These are phyloP conservation scores for Neurospora crassa DNA, from an alignment of 2,329 filamentous ascomycete genomes.

Conservation along the genomic window DNA sequence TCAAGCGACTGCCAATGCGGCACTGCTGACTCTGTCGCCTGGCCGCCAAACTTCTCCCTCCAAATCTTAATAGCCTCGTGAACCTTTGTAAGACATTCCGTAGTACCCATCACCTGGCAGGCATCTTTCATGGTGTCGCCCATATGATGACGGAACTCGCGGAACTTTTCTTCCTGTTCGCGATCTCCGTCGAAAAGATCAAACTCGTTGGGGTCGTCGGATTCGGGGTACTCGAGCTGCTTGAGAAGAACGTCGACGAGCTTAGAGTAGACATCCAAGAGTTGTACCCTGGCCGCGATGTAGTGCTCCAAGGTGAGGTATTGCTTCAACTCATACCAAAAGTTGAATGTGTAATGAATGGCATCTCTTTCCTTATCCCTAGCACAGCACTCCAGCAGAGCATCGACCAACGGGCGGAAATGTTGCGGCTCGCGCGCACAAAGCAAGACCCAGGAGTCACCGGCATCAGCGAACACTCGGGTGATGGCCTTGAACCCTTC, in stretches of 20 bases:
- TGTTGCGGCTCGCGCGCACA: conserved; percentile 75
- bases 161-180: conserved; percentile 93
- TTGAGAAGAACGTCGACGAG: conserved; percentile 88
- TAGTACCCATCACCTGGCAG: conserved; percentile 90
- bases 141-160: conserved; percentile 94
- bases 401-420: conserved; percentile 79
- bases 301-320: conserved; percentile 89
- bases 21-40: conserved; percentile 64
- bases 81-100: conserved; percentile 83
- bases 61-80: conserved; percentile 78
- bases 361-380: conserved; percentile 84
- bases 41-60: conserved; percentile 72
- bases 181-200: conserved; percentile 94
- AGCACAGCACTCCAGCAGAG: conserved; percentile 82
- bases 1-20: conserved; percentile 96
- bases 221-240: conserved; percentile 77
- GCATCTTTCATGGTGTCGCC: conserved; percentile 95
- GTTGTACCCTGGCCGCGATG: conserved; percentile 65
- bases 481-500: conserved; percentile 85
- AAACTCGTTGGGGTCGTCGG: conserved; percentile 61
- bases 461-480: conserved; percentile 83
- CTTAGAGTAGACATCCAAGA: conserved; percentile 75
- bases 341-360: conserved; percentile 87
- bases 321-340: conserved; percentile 98
- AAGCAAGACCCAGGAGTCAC: conserved; percentile 86